Conservation (phyloP, 2,329 filamentous ascomycete species). For the Colletotrichum tabaci region DNA sequence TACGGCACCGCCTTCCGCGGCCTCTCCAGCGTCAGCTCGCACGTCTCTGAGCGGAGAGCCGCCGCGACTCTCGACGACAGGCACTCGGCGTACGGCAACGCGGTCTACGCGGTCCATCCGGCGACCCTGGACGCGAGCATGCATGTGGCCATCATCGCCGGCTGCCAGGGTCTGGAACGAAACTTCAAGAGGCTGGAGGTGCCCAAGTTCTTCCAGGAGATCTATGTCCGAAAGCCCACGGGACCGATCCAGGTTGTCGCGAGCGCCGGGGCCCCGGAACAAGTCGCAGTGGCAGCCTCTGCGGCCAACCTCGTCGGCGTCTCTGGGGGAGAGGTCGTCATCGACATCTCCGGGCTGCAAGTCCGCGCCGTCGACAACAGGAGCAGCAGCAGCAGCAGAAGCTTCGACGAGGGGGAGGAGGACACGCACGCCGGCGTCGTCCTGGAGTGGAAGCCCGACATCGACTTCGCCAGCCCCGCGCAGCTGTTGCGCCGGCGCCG, state of each 20-base stretch:
- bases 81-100: not conserved
- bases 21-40: slow-evolving; percentile 36
- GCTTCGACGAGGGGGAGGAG: not conserved
- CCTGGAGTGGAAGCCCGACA: slow-evolving; percentile 37
- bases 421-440: slow-evolving; percentile 23
- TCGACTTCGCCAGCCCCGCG: slow-evolving; percentile 11
- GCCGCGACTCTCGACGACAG: slow-evolving; percentile 14
- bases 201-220: slow-evolving; percentile 24
- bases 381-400: too few species aligned
- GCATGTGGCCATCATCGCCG: slow-evolving; percentile 49
- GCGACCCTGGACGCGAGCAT: slow-evolving; percentile 54
- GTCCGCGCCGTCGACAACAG: not conserved
- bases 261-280: not conserved
- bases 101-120: slow-evolving; percentile 54
- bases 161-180: slow-evolving; percentile 11
- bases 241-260: slow-evolving; percentile 6
- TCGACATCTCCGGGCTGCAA: slow-evolving; percentile 27
- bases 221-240: slow-evolving; percentile 17
- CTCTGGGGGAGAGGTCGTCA: slow-evolving; percentile 17
- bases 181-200: slow-evolving; percentile 19
- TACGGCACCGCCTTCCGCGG: slow-evolving; percentile 48
- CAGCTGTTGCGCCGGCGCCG: not conserved
- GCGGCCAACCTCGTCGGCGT: not conserved
- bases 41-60: slow-evolving; percentile 14
- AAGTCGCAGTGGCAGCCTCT: not conserved